Percentiles rank a stretch among this genome's conserved stretches.
These are phyloP conservation scores for Artemisia annua DNA, from an alignment of 129 eudicot genomes.

Conservation along the genomic window DNA sequence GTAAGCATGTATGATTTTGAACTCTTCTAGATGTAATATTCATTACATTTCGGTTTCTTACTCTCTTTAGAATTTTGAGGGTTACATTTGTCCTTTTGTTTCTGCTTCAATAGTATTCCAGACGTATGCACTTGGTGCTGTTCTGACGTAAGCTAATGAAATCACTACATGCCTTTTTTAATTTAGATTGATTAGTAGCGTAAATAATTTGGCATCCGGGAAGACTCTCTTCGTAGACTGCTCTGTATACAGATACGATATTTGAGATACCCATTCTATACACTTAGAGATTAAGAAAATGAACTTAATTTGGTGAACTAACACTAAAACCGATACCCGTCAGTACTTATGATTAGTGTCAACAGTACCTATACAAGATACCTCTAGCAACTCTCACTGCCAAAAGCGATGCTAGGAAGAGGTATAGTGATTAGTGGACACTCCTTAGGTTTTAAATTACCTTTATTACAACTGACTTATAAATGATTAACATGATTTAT, in stretches of 20 bases:
- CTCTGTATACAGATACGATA: not conserved
- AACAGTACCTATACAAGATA: no score
- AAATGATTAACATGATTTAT: no score
- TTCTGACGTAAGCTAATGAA: constrained; percentile 1
- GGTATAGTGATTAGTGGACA: no score
- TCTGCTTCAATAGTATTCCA: not conserved
- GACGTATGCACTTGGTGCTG: constrained; percentile 4
- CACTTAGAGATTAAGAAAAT: not conserved
- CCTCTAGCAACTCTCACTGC: no score
- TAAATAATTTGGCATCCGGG: not conserved
- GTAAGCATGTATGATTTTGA: constrained; percentile 32
- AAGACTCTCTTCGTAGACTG: no score
- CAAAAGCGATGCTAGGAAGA: no score
- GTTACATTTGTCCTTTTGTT: not conserved
- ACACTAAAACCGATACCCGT: not conserved
- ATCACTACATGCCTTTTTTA: not conserved
- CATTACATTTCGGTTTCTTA: constrained; percentile 1
- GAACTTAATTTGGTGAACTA: not conserved
- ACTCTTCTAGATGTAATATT: not conserved
- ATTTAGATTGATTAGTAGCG: not conserved
- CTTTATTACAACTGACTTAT: no score
- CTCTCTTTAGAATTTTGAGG: not conserved
- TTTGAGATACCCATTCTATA: not conserved
- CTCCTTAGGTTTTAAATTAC: no score
- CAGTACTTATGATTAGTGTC: no score